Base-by-base conservation (phyloP, 2,329 filamentous ascomycete genomes). In the Bipolaris sorokiniana region DNA sequence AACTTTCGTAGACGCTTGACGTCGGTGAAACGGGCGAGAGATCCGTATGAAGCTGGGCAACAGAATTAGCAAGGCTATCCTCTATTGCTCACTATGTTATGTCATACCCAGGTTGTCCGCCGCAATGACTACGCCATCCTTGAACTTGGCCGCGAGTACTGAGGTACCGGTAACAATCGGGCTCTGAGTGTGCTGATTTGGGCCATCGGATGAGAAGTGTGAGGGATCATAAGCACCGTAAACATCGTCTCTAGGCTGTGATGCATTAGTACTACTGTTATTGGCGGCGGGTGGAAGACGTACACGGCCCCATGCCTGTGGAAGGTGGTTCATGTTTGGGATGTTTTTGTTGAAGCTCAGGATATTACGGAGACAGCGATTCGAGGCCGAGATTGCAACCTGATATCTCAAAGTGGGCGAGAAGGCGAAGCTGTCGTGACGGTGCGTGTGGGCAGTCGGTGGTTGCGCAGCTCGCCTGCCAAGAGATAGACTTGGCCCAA, bases 81-180 rank as follows among this genome's bases (percentile, higher is more conserved):
- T 37, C 36, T 44, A 7, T 1, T 22, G 20, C n/a, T 23, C 22
- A n/a, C n/a, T 6, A 4, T 46, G 18, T 45, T 11, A 26, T 48
- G 33, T 33, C 83, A 54, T 83, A 96, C 92, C 92, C 64, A 99
- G 82, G 82, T 98, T 99, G 80, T 99, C 95, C 71, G 95, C 92
- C 50, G 94, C 95, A 77, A 99, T 94, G 72, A 96, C 93, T 63
- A 99, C 92, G 74, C 95, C 95, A 68, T 93, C 91, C 74, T 92
- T 94, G 85, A 92, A 99, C 83, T 98, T 98, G 77, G 97, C 85
- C 64, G 89, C 95, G 55, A 99, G 80, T 63, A 99, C 95, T 51
- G 95, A 98, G 48, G 95, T 98, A 74, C 95, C 95, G 50, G 95
- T 99, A 61, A 99, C 95, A 67, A 96, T 89, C 71, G 95, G 95